Conservation (phyloP, 192 early-diverging fungal genomes). For the Spizellomyces sp. region DNA sequence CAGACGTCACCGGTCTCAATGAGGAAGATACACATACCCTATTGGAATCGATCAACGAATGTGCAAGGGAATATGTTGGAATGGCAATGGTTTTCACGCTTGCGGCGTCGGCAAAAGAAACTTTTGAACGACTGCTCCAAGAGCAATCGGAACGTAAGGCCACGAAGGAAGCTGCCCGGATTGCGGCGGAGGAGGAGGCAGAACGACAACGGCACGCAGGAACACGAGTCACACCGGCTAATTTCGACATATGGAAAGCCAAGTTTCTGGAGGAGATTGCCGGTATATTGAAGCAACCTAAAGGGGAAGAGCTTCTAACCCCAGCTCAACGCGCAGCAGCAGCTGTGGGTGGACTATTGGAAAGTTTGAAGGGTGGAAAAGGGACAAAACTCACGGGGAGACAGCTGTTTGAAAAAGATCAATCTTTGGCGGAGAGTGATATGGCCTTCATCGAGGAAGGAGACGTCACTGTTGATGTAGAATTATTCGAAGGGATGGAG, state of each 20-base stretch:
- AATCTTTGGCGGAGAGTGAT: constrained; percentile 81
- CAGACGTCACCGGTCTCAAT: constrained; percentile 26
- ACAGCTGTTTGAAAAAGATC: constrained; percentile 91
- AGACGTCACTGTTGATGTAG: constrained; percentile 81
- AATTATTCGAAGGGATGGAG: constrained; percentile 69
- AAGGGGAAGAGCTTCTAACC: constrained; percentile 24
- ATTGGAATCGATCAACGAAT: constrained; percentile 24
- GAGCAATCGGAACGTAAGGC: constrained; percentile 56
- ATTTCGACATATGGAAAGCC: constrained; percentile 79
- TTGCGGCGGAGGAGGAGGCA: constrained; percentile 63
- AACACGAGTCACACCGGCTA: constrained; percentile 77
- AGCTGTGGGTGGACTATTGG: constrained; percentile 42
- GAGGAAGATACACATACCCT: constrained; percentile 48
- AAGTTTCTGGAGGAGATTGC: constrained; percentile 75
- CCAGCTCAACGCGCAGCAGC: constrained; percentile 32
- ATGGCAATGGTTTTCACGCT: constrained; percentile 94
- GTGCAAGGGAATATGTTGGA: constrained; percentile 72
- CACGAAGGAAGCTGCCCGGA: constrained; percentile 54
- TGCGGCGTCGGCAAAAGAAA: constrained; percentile 75
- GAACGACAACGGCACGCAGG: constrained; percentile 80
- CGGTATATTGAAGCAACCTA: constrained; percentile 17
- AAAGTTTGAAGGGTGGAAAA: constrained; percentile 32
- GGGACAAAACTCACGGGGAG: constrained; percentile 61
- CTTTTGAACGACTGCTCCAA: constrained; percentile 59
- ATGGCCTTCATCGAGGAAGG: constrained; percentile 79